Percentiles rank a stretch among this genome's conserved stretches.
Evolutionary conservation across 2,329 filamentous ascomycete species (phyloP).

Genomic region (Penicillium vulpinum): DNA sequence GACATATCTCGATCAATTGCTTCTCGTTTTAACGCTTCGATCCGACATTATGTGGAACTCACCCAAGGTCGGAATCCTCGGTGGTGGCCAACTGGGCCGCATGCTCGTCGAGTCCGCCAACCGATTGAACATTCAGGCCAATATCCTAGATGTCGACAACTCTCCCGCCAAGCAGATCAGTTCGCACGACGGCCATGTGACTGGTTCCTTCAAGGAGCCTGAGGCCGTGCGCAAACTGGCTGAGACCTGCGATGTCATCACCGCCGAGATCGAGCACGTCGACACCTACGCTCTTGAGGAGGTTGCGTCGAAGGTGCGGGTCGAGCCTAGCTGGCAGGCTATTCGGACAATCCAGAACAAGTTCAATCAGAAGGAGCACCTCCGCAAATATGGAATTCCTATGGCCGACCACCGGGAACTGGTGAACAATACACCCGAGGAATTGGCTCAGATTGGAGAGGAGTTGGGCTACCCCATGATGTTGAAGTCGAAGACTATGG

Average conservation of each 20-base stretch:
- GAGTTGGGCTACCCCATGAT: constrained; percentile 81
- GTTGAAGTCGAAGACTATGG: constrained; percentile 86
- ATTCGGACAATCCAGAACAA: constrained; percentile 92
- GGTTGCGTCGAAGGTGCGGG: constrained; percentile 65
- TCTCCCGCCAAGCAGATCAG: constrained; percentile 85
- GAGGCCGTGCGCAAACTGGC: constrained; percentile 79
- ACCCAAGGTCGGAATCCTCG: constrained; percentile 53
- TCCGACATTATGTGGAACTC: constrained; percentile 40
- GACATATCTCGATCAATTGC: constrained; percentile 1
- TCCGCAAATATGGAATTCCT: constrained; percentile 66
- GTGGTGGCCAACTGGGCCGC: constrained; percentile 76
- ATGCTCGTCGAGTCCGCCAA: constrained; percentile 93
- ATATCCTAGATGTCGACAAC: constrained; percentile 73
- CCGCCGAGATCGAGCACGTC: constrained; percentile 94
- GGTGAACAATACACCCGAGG: constrained; percentile 58
- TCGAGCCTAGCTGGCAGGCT: constrained; percentile 83
- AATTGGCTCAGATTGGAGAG: constrained; percentile 63
- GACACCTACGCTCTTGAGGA: constrained; percentile 87
- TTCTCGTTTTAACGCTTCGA: constrained; percentile 5
- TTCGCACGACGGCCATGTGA: constrained; percentile 70
- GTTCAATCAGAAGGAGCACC: constrained; percentile 81
- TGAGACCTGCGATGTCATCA: constrained; percentile 73
- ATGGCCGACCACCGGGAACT: constrained; percentile 71
- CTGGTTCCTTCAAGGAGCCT: constrained; percentile 84
- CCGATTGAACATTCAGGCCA: constrained; percentile 73